Base-by-base conservation (phyloP, 768 basidiomycete genomes). In the Inosperma sp. region DNA sequence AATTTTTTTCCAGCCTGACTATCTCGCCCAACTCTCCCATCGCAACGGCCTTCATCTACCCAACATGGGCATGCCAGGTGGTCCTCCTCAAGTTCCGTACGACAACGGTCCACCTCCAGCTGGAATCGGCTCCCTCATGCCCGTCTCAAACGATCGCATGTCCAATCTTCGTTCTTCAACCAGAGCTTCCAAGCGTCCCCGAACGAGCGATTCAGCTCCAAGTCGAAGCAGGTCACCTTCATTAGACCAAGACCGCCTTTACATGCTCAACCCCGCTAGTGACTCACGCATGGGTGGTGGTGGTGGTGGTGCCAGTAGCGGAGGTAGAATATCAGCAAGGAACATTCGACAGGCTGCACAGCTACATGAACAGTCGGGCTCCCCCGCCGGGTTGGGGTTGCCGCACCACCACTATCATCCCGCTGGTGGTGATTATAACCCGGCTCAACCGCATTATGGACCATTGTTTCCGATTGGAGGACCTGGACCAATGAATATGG, bases 151-250 rank as follows among this genome's bases (percentile, higher is more conserved):
- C 56, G 61, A 51, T 36, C 56, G 44, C 45, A 54, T 40, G 23
- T 62, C 59, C 27, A 62, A 39, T 54, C 54, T 48, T 45, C 59
- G 56, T 43, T 56, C 57, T 21, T 58, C 42, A 39, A 56, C 52
- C 26, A 55, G 46, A 39, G 50, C 37, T 33, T 53, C 54, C 48
- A 63, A 66, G 37, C 59, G 61, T 17, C 46, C 40, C 0, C 26
- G 61, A 14, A 52, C 53, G 1, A 43, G 30, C 26, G 49, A 41
- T 14, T 42, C 40, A 14, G 41, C 16, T 1, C 33, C 29, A 33
- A 51, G 50, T 33, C 31, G 50, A 33, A 37, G 50, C 43, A 34
- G 35, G 35, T 51, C 50, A 14, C 50, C 50, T 14, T 36, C 41
- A 31, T 33, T 43, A 5, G 35, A 51, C 30, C 50, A 37, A 25